phyloP scores from a whole-genome alignment of 176 grass and related monocot species.

The Musa troglodytarum region DNA sequence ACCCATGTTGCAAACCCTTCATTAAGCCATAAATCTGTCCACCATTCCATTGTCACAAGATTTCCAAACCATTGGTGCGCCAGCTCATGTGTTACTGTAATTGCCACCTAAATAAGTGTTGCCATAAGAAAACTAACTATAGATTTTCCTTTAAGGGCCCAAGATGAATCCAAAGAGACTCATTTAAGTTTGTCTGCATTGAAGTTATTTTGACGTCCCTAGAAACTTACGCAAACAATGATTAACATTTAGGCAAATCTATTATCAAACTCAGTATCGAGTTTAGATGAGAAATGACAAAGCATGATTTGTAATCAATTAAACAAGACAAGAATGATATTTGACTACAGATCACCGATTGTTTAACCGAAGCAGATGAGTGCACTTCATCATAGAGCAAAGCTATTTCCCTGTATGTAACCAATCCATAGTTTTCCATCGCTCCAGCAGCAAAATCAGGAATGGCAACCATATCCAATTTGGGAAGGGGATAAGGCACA shows the following conservation, averaged over 20 bases:
- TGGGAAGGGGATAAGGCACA: slow-evolving; percentile 79
- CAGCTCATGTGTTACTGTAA: slow-evolving; percentile 91
- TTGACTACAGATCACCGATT: slow-evolving; percentile 27
- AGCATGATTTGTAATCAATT: no score
- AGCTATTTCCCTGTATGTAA: slow-evolving; percentile 54
- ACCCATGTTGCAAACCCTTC: slow-evolving; percentile 98
- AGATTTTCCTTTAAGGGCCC: no score
- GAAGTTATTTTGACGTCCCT: no score
- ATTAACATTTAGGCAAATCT: no score
- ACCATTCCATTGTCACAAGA: slow-evolving; percentile 99
- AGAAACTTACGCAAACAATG: no score
- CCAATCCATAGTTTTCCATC: slow-evolving; percentile 94
- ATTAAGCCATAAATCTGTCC: slow-evolving; percentile 95
- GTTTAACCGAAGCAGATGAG: slow-evolving; percentile 50
- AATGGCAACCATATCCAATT: slow-evolving; percentile 91
- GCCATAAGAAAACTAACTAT: not conserved
- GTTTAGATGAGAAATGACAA: not conserved
- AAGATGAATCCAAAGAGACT: no score
- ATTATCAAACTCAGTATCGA: no score
- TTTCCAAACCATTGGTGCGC: slow-evolving; percentile 99
- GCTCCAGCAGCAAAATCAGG: slow-evolving; percentile 83
- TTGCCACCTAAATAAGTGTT: slow-evolving; percentile 50
- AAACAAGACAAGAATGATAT: not conserved
- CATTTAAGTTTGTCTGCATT: no score
- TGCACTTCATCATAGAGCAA: slow-evolving; percentile 72